phyloP scores from a whole-genome alignment of 1,284 basidiomycete genomes.

The Puccinia polysora region DNA sequence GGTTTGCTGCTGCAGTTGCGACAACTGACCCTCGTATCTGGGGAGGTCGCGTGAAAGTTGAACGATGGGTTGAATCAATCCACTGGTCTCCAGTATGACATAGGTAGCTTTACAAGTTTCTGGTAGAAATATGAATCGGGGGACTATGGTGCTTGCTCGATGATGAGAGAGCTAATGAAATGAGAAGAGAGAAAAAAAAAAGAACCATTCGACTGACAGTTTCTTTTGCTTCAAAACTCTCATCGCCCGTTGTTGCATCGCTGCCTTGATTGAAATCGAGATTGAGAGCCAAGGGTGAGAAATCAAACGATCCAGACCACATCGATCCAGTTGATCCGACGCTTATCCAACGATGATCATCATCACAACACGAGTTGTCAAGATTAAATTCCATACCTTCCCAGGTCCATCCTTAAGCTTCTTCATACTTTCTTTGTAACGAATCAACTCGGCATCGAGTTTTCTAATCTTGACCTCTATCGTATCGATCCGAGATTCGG shows the following conservation, averaged over 20 bases:
- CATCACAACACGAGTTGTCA: slow-evolving; percentile 9
- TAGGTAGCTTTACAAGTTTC: neutral
- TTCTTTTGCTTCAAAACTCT: slow-evolving; percentile 90
- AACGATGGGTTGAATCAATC: neutral
- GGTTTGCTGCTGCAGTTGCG: slow-evolving; percentile 86
- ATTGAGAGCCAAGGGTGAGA: slow-evolving; percentile 1
- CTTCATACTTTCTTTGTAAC: slow-evolving; percentile 95
- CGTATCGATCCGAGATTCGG: slow-evolving; percentile 78
- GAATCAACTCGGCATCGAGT: slow-evolving; percentile 82
- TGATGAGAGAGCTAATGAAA: neutral
- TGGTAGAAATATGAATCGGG: neutral
- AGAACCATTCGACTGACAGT: slow-evolving; percentile 57
- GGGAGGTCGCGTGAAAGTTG: neutral
- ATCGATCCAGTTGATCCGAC: neutral
- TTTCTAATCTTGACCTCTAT: slow-evolving; percentile 98
- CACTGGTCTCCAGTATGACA: neutral
- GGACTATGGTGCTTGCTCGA: neutral
- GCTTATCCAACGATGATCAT: neutral
- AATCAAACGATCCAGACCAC: neutral
- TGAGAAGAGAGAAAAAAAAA: neutral
- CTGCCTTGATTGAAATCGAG: slow-evolving; percentile 59
- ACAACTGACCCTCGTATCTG: slow-evolving; percentile 79
- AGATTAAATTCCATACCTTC: too few relatives aligned
- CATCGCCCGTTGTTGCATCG: slow-evolving; percentile 91
- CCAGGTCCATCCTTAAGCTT: slow-evolving; percentile 90